These are phyloP conservation scores for Fusarium nanum DNA, from an alignment of 2,329 filamentous ascomycete species.

Conservation along the genomic window DNA sequence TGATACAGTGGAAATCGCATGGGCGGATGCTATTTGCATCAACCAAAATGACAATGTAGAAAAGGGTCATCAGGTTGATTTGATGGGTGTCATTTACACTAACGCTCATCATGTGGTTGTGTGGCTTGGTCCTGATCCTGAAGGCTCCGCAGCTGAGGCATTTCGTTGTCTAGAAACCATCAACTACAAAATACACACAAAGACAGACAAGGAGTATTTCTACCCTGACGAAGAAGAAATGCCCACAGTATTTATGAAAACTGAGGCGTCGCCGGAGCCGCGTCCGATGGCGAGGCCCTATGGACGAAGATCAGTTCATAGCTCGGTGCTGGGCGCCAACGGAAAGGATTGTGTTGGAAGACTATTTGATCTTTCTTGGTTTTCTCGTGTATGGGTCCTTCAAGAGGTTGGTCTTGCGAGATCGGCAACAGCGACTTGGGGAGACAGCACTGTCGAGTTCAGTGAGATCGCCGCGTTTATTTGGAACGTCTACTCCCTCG, in stretches of 20 bases:
- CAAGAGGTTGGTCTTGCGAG: conserved; percentile 13
- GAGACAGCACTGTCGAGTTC: conserved; percentile 6
- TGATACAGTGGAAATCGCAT: neutral
- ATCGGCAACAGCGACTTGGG: conserved; percentile 9
- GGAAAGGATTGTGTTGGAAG: conserved; percentile 3
- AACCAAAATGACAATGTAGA: conserved; percentile 13
- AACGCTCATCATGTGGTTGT: conserved; percentile 11
- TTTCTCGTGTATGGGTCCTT: conserved; percentile 11
- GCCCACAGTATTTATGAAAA: neutral
- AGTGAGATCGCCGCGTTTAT: conserved; percentile 14
- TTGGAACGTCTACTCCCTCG: conserved; percentile 1
- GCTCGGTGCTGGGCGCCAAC: neutral
- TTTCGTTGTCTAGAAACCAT: conserved; percentile 11
- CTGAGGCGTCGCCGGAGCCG: neutral
- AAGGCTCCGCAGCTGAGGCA: conserved; percentile 1
- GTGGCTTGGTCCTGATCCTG: conserved; percentile 11
- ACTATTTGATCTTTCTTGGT: conserved; percentile 8
- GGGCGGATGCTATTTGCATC: conserved; percentile 10
- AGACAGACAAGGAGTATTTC: conserved; percentile 2
- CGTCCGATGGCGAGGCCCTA: neutral
- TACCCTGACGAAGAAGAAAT: neutral
- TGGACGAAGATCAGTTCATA: neutral
- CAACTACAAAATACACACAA: conserved; percentile 9
- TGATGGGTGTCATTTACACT: conserved; percentile 19
- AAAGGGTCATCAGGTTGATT: conserved; percentile 18